These are phyloP conservation scores for Coniochaeta ligniaria DNA, from an alignment of 2,329 filamentous ascomycete species.

Conservation along the genomic window DNA sequence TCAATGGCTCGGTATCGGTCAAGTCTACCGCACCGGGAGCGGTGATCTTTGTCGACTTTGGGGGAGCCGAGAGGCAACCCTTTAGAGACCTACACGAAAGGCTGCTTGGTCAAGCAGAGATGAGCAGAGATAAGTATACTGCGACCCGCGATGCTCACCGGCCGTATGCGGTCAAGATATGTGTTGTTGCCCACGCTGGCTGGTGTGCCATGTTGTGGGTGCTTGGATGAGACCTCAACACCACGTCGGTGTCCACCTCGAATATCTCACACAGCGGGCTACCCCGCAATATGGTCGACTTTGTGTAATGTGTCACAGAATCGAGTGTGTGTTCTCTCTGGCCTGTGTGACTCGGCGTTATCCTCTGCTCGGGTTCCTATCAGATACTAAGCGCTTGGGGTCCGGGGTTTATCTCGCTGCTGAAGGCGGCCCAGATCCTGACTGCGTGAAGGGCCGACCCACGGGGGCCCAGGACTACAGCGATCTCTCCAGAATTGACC, in stretches of 20 bases:
- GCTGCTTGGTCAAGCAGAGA: background rate
- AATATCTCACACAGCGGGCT: background rate
- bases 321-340: background rate
- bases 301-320: background rate
- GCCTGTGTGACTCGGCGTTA: background rate
- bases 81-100: background rate
- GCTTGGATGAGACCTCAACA: background rate
- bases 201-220: background rate
- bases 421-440: background rate
- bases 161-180: background rate
- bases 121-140: background rate
- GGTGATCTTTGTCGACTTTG: no score
- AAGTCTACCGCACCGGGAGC: no score
- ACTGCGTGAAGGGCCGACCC: background rate
- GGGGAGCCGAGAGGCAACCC: background rate
- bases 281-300: background rate
- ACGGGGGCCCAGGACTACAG: background rate
- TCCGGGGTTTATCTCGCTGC: background rate
- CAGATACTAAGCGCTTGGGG: background rate
- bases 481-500: background rate
- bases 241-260: background rate
- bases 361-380: background rate
- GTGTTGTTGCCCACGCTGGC: background rate
- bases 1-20: no score
- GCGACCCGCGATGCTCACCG: background rate